Evolutionary conservation across 2,329 filamentous ascomycete genomes (phyloP).

Genomic region (Trichoderma sp.): DNA sequence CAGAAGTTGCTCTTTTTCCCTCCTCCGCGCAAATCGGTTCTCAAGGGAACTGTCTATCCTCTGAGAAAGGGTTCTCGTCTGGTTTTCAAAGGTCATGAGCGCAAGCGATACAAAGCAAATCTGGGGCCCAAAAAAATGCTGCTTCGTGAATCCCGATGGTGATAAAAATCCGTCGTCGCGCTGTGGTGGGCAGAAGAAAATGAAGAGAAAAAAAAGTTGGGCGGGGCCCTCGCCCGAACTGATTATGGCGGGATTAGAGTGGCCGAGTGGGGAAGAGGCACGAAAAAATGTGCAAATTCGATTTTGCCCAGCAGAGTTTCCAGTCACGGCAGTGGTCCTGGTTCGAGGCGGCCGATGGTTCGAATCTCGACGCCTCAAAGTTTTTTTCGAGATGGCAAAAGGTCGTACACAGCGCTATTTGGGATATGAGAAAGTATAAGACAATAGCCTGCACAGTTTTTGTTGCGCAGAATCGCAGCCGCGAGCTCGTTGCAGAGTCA

Average conservation of each 20-base stretch:
- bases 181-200: constrained; percentile 15
- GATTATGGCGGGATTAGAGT: neutral
- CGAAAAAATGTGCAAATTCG: neutral
- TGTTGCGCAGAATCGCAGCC: neutral
- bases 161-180: neutral
- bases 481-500: neutral
- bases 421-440: neutral
- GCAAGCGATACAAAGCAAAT: neutral
- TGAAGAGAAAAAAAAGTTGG: constrained; percentile 4
- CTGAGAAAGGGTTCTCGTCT: neutral
- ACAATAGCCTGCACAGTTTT: neutral
- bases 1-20: neutral
- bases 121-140: neutral
- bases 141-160: neutral
- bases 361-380: constrained; percentile 9
- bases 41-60: neutral
- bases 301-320: neutral
- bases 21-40: neutral
- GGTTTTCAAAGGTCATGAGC: neutral
- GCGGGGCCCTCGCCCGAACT: constrained; percentile 12
- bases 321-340: neutral
- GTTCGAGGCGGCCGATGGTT: constrained; percentile 3
- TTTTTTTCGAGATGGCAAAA: neutral
- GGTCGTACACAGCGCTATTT: too few relatives aligned
- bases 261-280: constrained; percentile 21